Evolutionary conservation across 148 eudicot genomes (phyloP).

Genomic region (Nyssa sinensis): DNA sequence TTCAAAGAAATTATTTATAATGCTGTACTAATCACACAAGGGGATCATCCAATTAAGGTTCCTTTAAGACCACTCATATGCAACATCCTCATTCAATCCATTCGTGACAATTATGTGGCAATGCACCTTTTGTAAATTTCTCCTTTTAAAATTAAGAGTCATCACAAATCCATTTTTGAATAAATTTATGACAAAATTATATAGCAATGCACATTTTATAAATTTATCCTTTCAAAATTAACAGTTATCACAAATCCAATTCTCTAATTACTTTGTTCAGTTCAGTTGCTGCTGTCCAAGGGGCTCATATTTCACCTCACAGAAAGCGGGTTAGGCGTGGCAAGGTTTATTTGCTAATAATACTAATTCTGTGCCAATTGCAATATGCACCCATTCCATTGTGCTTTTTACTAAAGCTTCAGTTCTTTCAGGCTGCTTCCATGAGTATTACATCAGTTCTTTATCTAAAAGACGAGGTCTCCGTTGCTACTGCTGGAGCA

Average conservation of each 20-base stretch:
- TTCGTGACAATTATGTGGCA: not conserved
- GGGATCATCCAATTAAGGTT: not conserved
- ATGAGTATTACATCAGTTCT: constrained; percentile 89
- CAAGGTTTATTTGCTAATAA: constrained; percentile 48
- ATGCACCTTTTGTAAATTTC: not conserved
- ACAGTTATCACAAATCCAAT: not conserved
- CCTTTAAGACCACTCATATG: not conserved
- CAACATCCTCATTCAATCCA: not conserved
- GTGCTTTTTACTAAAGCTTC: constrained; percentile 4
- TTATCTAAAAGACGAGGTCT: constrained; percentile 76
- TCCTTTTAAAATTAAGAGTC: no score
- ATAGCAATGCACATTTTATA: no score
- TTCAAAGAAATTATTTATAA: not conserved
- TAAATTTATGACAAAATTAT: no score
- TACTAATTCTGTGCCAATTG: not conserved
- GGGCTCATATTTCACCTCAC: constrained; percentile 56
- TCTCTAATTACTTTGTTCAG: constrained; percentile 27
- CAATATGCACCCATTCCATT: not conserved
- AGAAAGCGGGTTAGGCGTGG: constrained; percentile 50
- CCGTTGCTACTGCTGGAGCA: constrained; percentile 92
- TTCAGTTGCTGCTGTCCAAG: constrained; percentile 41
- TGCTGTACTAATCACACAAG: not conserved
- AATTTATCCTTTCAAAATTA: no score
- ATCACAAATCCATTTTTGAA: no score
- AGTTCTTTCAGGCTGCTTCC: constrained; percentile 65